A percentile compares a stretch with the other conserved stretches of the same genome.
Evolutionary conservation across 805 yeast species (phyloP).

Genomic region (Candida takata): DNA sequence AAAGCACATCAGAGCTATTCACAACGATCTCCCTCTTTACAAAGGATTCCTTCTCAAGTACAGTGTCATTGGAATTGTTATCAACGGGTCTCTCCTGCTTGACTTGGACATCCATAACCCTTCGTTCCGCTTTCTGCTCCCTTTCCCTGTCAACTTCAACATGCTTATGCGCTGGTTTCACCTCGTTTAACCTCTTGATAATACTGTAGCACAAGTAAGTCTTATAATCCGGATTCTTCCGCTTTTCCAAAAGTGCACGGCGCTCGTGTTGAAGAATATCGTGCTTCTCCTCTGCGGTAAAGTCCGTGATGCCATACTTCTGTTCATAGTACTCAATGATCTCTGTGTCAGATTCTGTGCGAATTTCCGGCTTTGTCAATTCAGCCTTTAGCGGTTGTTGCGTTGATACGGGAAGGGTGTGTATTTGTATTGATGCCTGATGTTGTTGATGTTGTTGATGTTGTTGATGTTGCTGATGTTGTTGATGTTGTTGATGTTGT

Average conservation of each 20-base stretch:
- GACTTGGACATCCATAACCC: too few species aligned
- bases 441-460: conserved; percentile 1
- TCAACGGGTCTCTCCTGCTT: too few species aligned
- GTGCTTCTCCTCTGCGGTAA: conserved; percentile 24
- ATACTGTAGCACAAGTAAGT: conserved; percentile 24
- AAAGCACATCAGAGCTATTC: conserved; percentile 33
- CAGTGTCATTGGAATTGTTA: too few species aligned
- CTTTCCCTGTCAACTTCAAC: too few species aligned
- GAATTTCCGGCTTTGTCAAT: conserved; percentile 20
- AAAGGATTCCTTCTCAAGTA: too few species aligned
- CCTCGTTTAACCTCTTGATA: conserved; percentile 23
- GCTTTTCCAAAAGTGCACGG: conserved; percentile 22
- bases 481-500: not conserved
- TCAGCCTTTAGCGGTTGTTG: conserved; percentile 14
- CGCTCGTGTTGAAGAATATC: conserved; percentile 25
- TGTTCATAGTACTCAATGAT: conserved; percentile 22
- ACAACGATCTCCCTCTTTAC: conserved; percentile 21
- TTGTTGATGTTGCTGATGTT: not conserved
- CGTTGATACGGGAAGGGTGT: not conserved
- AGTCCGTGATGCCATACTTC: conserved; percentile 21
- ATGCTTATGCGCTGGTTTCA: conserved; percentile 11
- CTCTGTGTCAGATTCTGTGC: conserved; percentile 21
- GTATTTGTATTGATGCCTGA: not conserved
- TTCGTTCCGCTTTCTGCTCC: too few species aligned
- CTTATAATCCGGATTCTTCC: conserved; percentile 22